Base-by-base conservation (phyloP, 306 rosid genomes). In the Inga oerstediana region DNA sequence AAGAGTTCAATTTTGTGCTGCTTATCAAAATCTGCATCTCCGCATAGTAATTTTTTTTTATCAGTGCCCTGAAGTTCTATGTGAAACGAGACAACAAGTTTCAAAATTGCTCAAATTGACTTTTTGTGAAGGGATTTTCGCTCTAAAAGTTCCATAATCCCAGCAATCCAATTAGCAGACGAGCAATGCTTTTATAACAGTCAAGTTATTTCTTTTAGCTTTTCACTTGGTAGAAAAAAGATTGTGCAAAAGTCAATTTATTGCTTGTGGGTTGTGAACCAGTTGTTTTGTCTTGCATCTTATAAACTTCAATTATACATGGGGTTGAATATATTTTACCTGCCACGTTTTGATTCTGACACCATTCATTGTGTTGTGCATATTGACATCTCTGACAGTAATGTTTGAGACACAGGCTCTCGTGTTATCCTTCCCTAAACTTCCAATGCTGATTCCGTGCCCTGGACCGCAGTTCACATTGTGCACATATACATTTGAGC, bases 261-360 rank as follows among this genome's bases (percentile, higher is more conserved):
- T 35, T 70, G 34, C 49, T 76, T 58, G 74, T 69, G 74, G 20
- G 35, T 49, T 7, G 5, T 54, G 74, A 62, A 74, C 9, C 81
- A 74, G 2, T 30, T 70, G 43, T 65, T 66, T 82, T 30, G 48
- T 37, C 75, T 56, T 20, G 64, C 27, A 43, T 20, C 35, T n/a
- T 69, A 27, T 64, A 64, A 81, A 10, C 44, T 67, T 75, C 52
- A 67, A 56, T 8, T 45, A 22, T 37, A 58, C 32, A 34, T 59
- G 65, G 30, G 52, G 49, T 81, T 69, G 72, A 22, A 62, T 22
- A 54, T 27, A 30, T 35, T 78, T 84, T 92, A 95, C 99, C 99
- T 95, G 99, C 99, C 98, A 96, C 78, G 99, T 96, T 90, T 96
- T 96, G 89, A 96, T 94, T 85, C 99, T 90, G 49, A 96, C 98